Evolutionary conservation across 1,284 basidiomycete species (phyloP), one percentile per base, ranked within the genome.

Genomic region (Wallemia hederae): DNA sequence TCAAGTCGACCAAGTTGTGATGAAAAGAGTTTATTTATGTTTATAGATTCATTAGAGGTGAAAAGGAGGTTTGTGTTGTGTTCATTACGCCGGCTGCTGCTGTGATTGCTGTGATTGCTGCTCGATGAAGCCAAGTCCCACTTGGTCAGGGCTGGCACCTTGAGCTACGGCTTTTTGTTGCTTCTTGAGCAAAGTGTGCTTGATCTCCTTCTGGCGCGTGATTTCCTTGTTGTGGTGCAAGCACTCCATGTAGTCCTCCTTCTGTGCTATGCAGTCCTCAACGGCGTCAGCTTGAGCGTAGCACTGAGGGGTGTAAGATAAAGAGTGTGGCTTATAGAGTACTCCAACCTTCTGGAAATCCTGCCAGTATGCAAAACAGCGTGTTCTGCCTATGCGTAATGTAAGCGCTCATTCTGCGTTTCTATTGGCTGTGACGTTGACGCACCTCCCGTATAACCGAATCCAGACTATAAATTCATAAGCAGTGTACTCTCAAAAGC

Each of bases 291-390:
- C 80, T 62, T 79, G 75, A 9, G 83, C 82, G 70, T 94, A 96
- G 74, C 90, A 96, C 83, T 94, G 63, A 55, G 28, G 11, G 55
- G 28, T 33, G 31, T 9, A 19, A 7, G 7, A 33, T 33, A n/a
- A n/a, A n/a, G 31, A 33, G 55, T 56, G 55, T 56, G 7, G 22
- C 55, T 26, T n/a, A 5, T 9, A 56, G 55, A 26, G 55, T 56
- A n/a, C n/a, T 7, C 56, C 3, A 15, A 58, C 56, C 56, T 58
- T 72, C 59, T 71, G 69, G 66, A 73, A 73, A 62, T 86, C 85
- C 68, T 91, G 87, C 89, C 90, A 96, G 73, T 84, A 87, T 3
- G 79, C 76, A 72, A 91, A 91, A 74, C 90, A 96, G 67, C 87
- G 79, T 65, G 86, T 82, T 67, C 82, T 81, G 67, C 86, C 86